Percentiles rank a stretch among this genome's conserved stretches.
Evolutionary conservation across 257 asterid species (phyloP).

Genomic region (Solanum piurae): DNA sequence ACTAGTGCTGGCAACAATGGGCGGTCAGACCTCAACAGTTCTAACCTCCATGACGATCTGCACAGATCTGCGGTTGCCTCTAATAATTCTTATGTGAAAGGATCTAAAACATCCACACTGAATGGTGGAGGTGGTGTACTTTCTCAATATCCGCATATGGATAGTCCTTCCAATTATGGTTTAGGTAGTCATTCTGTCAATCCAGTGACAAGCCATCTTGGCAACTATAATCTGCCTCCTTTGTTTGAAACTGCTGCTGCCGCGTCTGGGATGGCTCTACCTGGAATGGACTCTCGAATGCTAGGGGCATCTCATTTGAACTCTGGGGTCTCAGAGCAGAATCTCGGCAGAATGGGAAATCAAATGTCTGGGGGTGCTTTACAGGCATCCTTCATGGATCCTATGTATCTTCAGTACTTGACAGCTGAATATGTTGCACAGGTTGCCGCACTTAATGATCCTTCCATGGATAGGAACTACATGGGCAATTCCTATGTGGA

Average conservation of each 20-base stretch:
- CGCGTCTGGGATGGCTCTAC: constrained; percentile 64
- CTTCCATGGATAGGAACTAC: constrained; percentile 54
- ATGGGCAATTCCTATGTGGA: constrained; percentile 62
- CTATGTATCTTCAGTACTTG: constrained; percentile 68
- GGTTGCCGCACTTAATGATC: constrained; percentile 59
- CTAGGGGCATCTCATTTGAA: constrained; percentile 53
- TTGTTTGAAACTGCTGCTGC: constrained; percentile 94
- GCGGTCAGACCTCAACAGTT: constrained; percentile 2
- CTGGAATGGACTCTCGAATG: constrained; percentile 74
- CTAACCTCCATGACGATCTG: constrained; percentile 30
- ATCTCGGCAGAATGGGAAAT: constrained; percentile 42
- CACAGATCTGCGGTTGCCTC: constrained; percentile 32
- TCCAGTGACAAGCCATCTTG: constrained; percentile 58
- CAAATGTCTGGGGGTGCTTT: constrained; percentile 48
- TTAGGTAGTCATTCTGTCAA: constrained; percentile 58
- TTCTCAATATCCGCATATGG: constrained; percentile 61
- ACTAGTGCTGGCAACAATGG: constrained; percentile 24
- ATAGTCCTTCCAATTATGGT: constrained; percentile 55
- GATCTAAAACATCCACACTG: constrained; percentile 32
- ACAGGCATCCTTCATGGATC: constrained; percentile 62
- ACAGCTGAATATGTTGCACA: constrained; percentile 68
- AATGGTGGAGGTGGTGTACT: constrained; percentile 43
- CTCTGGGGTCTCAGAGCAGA: constrained; percentile 46
- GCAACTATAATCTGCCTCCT: constrained; percentile 67
- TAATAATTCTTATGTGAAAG: constrained; percentile 43